Percentiles rank a stretch among this genome's conserved stretches.
Evolutionary conservation across 371 early-diverging fungal genomes (phyloP).

Genomic region (Mucor mucedo): DNA sequence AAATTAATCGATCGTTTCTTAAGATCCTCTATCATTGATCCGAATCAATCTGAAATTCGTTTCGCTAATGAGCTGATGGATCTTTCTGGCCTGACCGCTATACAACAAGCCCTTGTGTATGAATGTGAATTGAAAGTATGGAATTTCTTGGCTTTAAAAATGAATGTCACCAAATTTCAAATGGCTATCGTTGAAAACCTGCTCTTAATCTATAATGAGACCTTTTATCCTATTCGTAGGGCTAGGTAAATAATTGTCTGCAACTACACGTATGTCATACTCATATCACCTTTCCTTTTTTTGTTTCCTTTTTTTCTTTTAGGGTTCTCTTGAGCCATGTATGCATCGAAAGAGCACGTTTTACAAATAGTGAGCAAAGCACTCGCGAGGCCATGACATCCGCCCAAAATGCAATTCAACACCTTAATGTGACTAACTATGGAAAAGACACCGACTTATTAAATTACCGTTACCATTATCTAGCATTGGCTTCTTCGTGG

Average conservation of each 20-base stretch:
- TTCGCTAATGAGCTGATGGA: constrained; percentile 38
- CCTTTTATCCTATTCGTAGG: constrained; percentile 44
- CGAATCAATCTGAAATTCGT: constrained; percentile 19
- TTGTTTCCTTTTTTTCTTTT: no score
- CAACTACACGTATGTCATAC: no score
- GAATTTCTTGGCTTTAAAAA: constrained; percentile 27
- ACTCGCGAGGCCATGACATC: constrained; percentile 24
- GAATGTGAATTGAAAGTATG: constrained; percentile 49
- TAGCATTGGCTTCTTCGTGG: constrained; percentile 65
- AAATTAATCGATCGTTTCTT: constrained; percentile 52
- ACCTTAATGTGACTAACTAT: constrained; percentile 35
- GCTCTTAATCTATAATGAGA: constrained; percentile 29
- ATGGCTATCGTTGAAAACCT: constrained; percentile 28
- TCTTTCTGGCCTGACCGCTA: constrained; percentile 7
- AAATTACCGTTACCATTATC: constrained; percentile 53
- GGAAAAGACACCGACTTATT: constrained; percentile 47
- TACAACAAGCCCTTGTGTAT: constrained; percentile 33
- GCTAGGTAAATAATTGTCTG: constrained; percentile 11
- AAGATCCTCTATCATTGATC: constrained; percentile 34
- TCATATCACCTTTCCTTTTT: no score
- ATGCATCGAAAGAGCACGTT: constrained; percentile 29
- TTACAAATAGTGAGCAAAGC: not conserved
- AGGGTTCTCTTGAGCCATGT: constrained; percentile 28
- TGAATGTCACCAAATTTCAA: constrained; percentile 33
- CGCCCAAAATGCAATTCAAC: constrained; percentile 29